Evolutionary conservation across 164 flowering plant genomes (phyloP), one percentile per base, ranked within the genome.

Genomic region (Akebia trifoliata): DNA sequence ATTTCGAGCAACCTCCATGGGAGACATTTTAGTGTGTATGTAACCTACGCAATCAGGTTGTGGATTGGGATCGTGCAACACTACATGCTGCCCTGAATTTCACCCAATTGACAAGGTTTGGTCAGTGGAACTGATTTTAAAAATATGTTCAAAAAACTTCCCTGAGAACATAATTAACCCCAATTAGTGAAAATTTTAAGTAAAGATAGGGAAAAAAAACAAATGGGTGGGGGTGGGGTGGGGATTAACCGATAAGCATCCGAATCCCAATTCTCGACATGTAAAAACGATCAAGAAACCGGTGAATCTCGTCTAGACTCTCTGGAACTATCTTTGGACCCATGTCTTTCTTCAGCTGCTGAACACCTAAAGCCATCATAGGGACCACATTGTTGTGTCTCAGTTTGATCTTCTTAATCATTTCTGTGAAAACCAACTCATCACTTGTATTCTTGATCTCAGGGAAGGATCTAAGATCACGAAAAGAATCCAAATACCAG

Each of bases 251-350:
- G 69, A 92, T 92, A 18, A 92, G 98, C 98, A 92, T 89, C 32
- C 96, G 90, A 51, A 92, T 87, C 51, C 93, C 98, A 61, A 92
- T 92, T 71, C 97, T 77, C 8, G 99, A 84, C 97, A 94, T 77
- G 76, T 90, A 94, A 70, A 94, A 94, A 8, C 96, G 91, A 60
- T 94, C 99, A 10, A 94, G 78, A 71, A 94, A 94, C 63, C 82
- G 86, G 57, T 90, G 97, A 56, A 90, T 88, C 37, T 71, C 96
- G 67, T 74, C 83, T 21, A 83, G 76, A 62, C 77, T 83, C 59
- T 61, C 60, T n/a, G 72, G 66, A 40, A 65, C 62, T 37, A 76
- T 64, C 65, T 72, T 84, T 14, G 78, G 71, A 44, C 64, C 67
- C 58, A 87, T 64, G 56, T 76, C 86, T 72, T 86, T 86, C 79